A percentile compares a stretch with the other conserved stretches of the same genome.
phyloP scores from a whole-genome alignment of 2,329 filamentous ascomycete genomes.

The Claviceps humidiphila region DNA sequence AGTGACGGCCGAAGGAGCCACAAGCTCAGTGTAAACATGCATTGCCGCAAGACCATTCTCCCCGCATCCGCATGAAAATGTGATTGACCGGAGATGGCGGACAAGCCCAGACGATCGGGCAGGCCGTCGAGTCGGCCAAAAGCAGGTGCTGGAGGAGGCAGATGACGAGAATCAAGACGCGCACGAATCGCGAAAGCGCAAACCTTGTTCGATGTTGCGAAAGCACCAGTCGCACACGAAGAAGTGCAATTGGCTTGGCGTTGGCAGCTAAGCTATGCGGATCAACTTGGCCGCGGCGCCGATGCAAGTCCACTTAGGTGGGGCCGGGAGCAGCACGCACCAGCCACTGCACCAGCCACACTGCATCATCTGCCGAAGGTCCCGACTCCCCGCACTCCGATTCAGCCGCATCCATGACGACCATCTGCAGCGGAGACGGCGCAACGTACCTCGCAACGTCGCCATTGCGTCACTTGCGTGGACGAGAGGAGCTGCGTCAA shows the following conservation, averaged over 20 bases:
- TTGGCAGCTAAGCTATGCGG: not conserved
- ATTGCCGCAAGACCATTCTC: slow-evolving; percentile 39
- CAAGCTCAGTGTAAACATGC: slow-evolving; percentile 96
- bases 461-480: slow-evolving; percentile 9
- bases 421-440: not conserved
- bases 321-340: too few species aligned
- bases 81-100: not conserved
- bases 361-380: too few species aligned
- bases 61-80: slow-evolving; percentile 7
- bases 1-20: slow-evolving; percentile 86
- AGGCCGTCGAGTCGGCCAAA: not conserved
- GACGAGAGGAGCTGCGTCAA: not conserved
- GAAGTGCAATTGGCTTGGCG: too few species aligned
- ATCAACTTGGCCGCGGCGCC: not conserved
- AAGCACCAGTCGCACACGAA: not conserved
- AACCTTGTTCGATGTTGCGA: not conserved
- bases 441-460: not conserved
- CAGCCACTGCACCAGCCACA: too few species aligned
- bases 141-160: not conserved
- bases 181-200: not conserved
- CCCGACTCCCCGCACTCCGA: not conserved
- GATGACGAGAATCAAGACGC: not conserved
- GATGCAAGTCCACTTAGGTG: not conserved
- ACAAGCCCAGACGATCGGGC: not conserved
- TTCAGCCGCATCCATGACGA: not conserved